Base-by-base conservation (phyloP, 495 filamentous ascomycete genomes). In the Sordaria brevicollis region DNA sequence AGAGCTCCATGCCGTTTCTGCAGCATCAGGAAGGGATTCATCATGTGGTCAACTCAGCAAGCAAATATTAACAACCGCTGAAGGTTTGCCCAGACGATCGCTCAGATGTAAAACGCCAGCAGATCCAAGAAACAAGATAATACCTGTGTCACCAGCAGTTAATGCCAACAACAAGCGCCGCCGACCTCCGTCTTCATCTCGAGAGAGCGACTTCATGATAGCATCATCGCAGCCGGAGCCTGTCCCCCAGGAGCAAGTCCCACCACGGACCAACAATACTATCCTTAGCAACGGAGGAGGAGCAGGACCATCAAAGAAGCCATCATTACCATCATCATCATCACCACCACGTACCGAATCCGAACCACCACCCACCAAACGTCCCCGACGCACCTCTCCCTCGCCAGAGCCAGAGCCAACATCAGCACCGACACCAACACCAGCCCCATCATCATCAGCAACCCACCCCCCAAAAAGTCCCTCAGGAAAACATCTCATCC, bases 281-380 rank as follows among this genome's bases (percentile, higher is more conserved):
- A 29, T 29, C 35, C 3, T 62, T 62, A 2, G 8, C 8, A 29
- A 31, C 35, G 1, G 29, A 15, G 9, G 33, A 66, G 21, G 21
- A 54, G 9, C 65, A 74, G 43, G 68, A 70, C 36, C 17, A 29
- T 3, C 4, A 34, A 17, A 62, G 1, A n/a, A 34, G 21, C 31
- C 36, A 41, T 68, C 36, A n/a, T 25, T 43, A 38, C 39, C 67
- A 29, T 43, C 68, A 10, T 36, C 36, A 35, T 74, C 15, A 6
- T 38, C 75, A 1, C 70, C 69, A 49, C 54, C 35, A 21, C 72
- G 81, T 36, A 78, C 79, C 0, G 78, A 80, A 41, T 82, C 81
- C 0, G 80, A 80, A 37, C 81, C 82, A 15, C 74, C 76, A 0
- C 73, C 74, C 3, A n/a, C 69, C 21, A 81, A 82, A 67, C 73